These are phyloP conservation scores for Actinomortierella wolfii DNA, from an alignment of 371 early-diverging fungal genomes.

Conservation along the genomic window DNA sequence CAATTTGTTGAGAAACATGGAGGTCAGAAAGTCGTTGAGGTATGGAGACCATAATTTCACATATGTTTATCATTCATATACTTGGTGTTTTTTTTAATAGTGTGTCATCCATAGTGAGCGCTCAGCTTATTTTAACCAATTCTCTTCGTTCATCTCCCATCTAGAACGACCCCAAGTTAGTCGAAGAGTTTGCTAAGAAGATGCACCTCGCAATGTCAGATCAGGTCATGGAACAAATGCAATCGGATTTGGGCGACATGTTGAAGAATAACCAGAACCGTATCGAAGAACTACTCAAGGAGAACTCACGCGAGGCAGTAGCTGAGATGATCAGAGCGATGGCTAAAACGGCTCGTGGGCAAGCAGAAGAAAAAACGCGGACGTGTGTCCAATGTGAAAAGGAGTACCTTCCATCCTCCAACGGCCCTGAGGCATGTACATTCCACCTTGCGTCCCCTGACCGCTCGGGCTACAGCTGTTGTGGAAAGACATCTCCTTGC, in stretches of 20 bases:
- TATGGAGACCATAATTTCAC: constrained; percentile 10
- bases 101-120: too few species aligned
- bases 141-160: background rate
- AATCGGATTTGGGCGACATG: constrained; percentile 44
- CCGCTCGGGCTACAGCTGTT: constrained; percentile 41
- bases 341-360: constrained; percentile 32
- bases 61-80: too few species aligned
- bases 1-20: constrained; percentile 45
- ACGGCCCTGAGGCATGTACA: constrained; percentile 50
- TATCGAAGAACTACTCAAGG: constrained; percentile 41
- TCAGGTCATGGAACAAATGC: constrained; percentile 50
- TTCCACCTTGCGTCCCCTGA: constrained; percentile 44
- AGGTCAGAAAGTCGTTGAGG: constrained; percentile 40
- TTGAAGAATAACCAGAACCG: constrained; percentile 46
- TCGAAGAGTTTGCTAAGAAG: constrained; percentile 50
- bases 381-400: constrained; percentile 53
- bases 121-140: background rate
- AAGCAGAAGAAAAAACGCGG: constrained; percentile 42
- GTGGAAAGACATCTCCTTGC: constrained; percentile 48
- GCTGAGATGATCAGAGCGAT: constrained; percentile 49
- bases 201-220: constrained; percentile 48
- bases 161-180: constrained; percentile 48
- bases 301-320: constrained; percentile 45
- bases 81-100: too few species aligned
- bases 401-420: constrained; percentile 47